phyloP scores from a whole-genome alignment of 805 yeast species.

The Vanderwaltozyma verrucispora region DNA sequence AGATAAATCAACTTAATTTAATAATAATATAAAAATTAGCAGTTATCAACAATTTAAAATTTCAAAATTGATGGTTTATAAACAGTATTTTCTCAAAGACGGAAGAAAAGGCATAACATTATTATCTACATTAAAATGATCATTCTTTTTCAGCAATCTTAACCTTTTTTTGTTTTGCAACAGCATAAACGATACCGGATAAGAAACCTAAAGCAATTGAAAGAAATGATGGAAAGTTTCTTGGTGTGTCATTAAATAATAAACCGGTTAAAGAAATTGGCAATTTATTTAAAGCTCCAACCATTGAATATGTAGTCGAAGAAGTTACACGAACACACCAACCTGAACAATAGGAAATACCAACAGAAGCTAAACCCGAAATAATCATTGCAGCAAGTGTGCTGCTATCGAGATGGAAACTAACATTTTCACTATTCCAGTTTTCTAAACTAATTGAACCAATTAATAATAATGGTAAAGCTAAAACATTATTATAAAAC shows the following conservation, averaged over 20 bases:
- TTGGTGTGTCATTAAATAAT: conserved; percentile 82
- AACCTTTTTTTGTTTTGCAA: conserved; percentile 77
- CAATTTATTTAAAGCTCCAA: conserved; percentile 91
- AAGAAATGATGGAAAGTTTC: conserved; percentile 74
- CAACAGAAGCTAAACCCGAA: conserved; percentile 85
- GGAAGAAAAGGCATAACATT: too few relatives aligned
- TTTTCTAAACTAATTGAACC: conserved; percentile 72
- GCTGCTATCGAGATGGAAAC: conserved; percentile 57
- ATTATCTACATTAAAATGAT: too few relatives aligned
- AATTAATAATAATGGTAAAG: conserved; percentile 71
- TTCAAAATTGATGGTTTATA: too few relatives aligned
- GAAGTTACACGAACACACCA: conserved; percentile 98
- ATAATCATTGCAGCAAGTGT: conserved; percentile 67
- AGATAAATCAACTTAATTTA: too few relatives aligned
- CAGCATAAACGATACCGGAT: conserved; percentile 87
- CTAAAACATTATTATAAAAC: conserved; percentile 88
- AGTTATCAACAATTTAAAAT: too few relatives aligned
- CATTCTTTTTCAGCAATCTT: too few relatives aligned
- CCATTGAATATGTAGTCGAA: conserved; percentile 95
- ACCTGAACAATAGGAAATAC: conserved; percentile 92
- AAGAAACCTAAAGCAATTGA: conserved; percentile 83
- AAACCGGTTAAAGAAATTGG: conserved; percentile 91
- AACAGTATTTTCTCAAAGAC: too few relatives aligned
- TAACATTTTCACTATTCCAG: conserved; percentile 73
- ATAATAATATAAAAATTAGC: too few relatives aligned